Conservation (phyloP, 176 grass and related monocot genomes). For the Eragrostis curvula region DNA sequence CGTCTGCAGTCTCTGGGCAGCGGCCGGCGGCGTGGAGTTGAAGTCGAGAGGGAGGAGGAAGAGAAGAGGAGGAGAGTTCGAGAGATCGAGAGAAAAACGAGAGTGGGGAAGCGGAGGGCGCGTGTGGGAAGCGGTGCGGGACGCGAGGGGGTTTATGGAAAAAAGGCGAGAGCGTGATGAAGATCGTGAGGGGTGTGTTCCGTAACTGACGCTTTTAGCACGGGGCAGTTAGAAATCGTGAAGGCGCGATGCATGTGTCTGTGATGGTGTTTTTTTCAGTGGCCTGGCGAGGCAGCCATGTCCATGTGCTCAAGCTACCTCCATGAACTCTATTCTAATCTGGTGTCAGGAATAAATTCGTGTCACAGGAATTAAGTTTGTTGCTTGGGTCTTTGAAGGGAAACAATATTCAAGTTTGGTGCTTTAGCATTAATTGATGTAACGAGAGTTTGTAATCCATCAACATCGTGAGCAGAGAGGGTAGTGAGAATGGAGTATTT, state of each 20-base stretch:
- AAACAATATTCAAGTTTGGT: not conserved
- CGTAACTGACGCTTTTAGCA: conserved; percentile 39
- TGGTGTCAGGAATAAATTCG: not conserved
- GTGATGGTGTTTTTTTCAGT: not conserved
- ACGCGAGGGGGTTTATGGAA: conserved; percentile 37
- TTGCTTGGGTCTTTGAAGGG: not conserved
- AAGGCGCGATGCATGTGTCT: not conserved
- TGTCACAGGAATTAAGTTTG: not conserved
- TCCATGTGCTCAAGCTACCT: conserved; percentile 3
- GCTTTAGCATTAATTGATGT: not conserved
- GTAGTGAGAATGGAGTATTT: not conserved
- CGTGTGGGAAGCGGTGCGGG: not conserved
- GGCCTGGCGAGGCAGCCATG: conserved; percentile 9
- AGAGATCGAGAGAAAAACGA: conserved; percentile 46
- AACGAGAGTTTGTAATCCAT: not conserved
- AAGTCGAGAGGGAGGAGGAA: not conserved
- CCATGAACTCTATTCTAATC: not conserved
- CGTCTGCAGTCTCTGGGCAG: not conserved
- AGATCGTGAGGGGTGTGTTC: conserved; percentile 32
- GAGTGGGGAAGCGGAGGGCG: not conserved
- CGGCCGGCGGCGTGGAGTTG: conserved; percentile 36
- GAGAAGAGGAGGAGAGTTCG: not conserved
- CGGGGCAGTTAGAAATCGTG: conserved; percentile 10
- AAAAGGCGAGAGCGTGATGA: not conserved
- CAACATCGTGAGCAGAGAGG: not conserved